Evolutionary conservation across 345 rosid species (phyloP), one percentile per base, ranked within the genome.

Genomic region (Euphorbia lathyris): DNA sequence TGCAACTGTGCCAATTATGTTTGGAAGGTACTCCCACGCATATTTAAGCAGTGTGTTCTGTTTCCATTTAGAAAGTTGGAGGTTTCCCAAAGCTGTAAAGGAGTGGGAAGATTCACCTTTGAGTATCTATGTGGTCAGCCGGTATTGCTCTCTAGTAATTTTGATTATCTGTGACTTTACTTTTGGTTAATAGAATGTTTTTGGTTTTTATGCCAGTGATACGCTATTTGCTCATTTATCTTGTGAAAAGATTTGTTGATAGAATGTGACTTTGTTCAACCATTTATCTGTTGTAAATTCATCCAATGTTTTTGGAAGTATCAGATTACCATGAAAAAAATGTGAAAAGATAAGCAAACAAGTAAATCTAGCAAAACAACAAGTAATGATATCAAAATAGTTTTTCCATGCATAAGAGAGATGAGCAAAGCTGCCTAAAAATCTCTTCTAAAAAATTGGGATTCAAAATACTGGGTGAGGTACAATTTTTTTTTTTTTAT

Each of bases 101-200:
- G 97, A 70, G 96, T 79, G 30, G 97, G 89, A 66, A 80, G 83
- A 71, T 89, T 93, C 78, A 74, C 90, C 67, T 93, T 91, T 57
- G 96, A 93, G 71, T 83, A 86, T 85, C 83, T 93, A 63, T 91
- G 98, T 62, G 88, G 96, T 63, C 89, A 81, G 65, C 92, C 97
- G 76, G 88, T 89, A 87, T 47, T 16, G 20, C 58, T 22, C 65
- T 57, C 32, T 59, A 17, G 16, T 68, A 29, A 45, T 69, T 25
- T 68, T 9, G 14, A 53, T 48, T 57, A 34, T 40, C 60, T 63
- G 25, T 29, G 60, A 42, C 29, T 6, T 43, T 58, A 23, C 16
- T 56, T 9, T 45, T 32, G 34, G 29, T 66, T 4, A 11, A 7
- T 25, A 38, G n/a, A n/a, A 26, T 50, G 19, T 45, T 9, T 30